Evolutionary conservation across 2,329 filamentous ascomycete genomes (phyloP).

Genomic region (Penicillium sp.): DNA sequence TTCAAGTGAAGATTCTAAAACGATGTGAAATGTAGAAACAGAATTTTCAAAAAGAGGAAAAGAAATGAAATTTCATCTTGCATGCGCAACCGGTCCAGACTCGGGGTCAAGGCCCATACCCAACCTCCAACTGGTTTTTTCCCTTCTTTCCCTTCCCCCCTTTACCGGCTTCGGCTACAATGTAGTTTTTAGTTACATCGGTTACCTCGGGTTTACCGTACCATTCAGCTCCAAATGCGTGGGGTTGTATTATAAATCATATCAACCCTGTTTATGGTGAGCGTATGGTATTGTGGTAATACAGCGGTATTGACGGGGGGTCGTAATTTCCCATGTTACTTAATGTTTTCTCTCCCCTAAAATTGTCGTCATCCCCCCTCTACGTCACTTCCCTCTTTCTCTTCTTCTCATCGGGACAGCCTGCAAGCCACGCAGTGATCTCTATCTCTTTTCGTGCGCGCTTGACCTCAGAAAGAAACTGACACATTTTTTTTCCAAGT

Average conservation of each 20-base stretch:
- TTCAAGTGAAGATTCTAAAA: not conserved
- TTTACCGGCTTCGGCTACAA: not conserved
- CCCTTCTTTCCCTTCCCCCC: not conserved
- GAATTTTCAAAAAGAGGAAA: not conserved
- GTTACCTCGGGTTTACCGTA: not conserved
- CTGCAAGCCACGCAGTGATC: constrained; percentile 14
- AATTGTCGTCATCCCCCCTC: constrained; percentile 33
- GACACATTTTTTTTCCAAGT: constrained; percentile 7
- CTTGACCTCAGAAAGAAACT: constrained; percentile 7
- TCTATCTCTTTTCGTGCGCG: constrained; percentile 7
- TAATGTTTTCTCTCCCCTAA: constrained; percentile 30
- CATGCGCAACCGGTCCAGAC: not conserved
- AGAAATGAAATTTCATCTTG: not conserved
- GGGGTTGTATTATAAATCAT: not conserved
- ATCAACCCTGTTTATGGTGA: not conserved
- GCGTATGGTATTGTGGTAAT: not conserved
- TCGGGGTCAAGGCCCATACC: not conserved
- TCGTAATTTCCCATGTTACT: constrained; percentile 1
- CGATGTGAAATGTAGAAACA: not conserved
- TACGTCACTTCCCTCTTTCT: constrained; percentile 38
- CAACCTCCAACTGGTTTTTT: not conserved
- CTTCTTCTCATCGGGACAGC: constrained; percentile 23
- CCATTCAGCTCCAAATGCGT: not conserved
- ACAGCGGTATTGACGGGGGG: not conserved
- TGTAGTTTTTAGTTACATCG: not conserved